Evolutionary conservation across 352 stramenopile species (phyloP), one percentile per base, ranked within the genome.

Genomic region (Blastocystis sp.): DNA sequence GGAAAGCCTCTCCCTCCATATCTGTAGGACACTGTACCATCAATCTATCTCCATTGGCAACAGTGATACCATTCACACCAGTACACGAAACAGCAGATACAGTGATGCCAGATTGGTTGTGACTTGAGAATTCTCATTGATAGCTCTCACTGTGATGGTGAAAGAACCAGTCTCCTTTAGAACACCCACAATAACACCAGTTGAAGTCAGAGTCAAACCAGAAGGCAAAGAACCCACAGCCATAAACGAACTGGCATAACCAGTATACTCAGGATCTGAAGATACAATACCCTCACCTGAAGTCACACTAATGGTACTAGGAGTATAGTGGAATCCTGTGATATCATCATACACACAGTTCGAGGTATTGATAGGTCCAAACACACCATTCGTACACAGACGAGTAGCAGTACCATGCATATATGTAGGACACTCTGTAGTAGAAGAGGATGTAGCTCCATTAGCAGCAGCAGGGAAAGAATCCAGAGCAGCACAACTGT

Each of bases 341-440:
- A 49, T 42, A 19, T 5, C 4, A n/a, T 35, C 19, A 21, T 51
- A 27, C 0, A 49, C 43, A 32, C 69, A 80, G 9, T 19, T 42
- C 9, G 1, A 27, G 3, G 7, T 14, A 39, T 80, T 5, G 19
- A 54, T 43, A 4, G 27, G 3, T 80, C 51, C 69, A 32, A 80
- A 63, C 37, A 80, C 69, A 24, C 69, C 69, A 42, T 80, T 80
- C 1, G 69, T 80, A 35, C 69, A 80, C 9, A 80, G 21, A 63
- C 69, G 69, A 6, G 49, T 43, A 16, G 46, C 19, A 21, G 42
- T 37, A 0, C 69, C 69, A 49, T 63, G 46, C 5, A 39, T 58
- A 35, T 49, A 32, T 3, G n/a, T 29, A 54, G 32, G 37, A 37
- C 69, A 80, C 27, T 2, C 1, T 19, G 9, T 29, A 14, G 19